These are phyloP conservation scores for Aplosporella prunicola DNA, from an alignment of 2,329 filamentous ascomycete species.

Conservation along the genomic window DNA sequence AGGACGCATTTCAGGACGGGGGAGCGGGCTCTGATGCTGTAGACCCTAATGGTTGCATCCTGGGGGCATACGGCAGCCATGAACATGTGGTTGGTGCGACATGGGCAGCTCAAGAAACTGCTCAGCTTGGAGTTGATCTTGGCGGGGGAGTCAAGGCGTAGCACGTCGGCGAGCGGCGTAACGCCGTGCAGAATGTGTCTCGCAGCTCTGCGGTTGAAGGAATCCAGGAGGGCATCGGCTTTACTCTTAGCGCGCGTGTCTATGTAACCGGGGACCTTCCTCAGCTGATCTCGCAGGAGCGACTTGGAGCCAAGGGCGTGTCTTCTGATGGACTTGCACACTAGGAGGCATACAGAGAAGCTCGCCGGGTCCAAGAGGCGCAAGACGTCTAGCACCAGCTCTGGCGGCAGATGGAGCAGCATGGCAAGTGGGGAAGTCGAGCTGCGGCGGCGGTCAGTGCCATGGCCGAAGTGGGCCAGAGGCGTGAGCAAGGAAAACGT, in stretches of 20 bases:
- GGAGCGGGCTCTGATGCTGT: conserved; percentile 4
- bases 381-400: conserved; percentile 16
- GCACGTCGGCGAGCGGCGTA: conserved; percentile 1
- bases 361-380: conserved; percentile 16
- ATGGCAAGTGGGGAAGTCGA: conserved; percentile 4
- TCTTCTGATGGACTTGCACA: conserved; percentile 15
- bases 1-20: conserved; percentile 7
- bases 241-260: background rate
- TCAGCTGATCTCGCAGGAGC: conserved; percentile 14
- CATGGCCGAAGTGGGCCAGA: no score
- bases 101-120: conserved; percentile 3
- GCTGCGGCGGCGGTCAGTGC: no score
- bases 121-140: conserved; percentile 4
- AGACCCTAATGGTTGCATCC: conserved; percentile 1
- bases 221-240: background rate
- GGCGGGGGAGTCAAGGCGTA: background rate
- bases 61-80: conserved; percentile 1
- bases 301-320: conserved; percentile 15
- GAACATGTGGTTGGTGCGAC: conserved; percentile 2
- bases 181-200: conserved; percentile 2
- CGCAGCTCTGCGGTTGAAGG: background rate
- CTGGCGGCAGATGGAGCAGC: conserved; percentile 16
- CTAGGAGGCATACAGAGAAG: conserved; percentile 16
- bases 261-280: conserved; percentile 11
- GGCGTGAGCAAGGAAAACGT: no score